phyloP scores from a whole-genome alignment of 1,139 yeast genomes.

The Geotrichum aggregatum region DNA sequence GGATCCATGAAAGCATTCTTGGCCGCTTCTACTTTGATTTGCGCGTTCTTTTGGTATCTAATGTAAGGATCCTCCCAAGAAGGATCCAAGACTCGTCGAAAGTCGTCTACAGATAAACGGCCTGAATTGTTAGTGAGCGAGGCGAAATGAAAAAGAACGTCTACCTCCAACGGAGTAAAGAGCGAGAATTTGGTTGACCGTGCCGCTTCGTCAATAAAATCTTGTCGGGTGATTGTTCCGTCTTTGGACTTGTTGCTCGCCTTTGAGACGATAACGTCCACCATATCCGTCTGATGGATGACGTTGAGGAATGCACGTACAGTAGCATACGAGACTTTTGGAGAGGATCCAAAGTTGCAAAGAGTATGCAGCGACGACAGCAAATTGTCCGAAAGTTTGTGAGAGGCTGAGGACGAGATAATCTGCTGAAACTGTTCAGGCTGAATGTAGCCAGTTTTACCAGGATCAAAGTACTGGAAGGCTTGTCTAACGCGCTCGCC shows the following conservation, averaged over 20 bases:
- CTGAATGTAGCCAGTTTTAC: constrained; percentile 40
- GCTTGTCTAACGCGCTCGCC: constrained; percentile 48
- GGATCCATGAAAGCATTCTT: constrained; percentile 42
- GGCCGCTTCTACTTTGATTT: constrained; percentile 40
- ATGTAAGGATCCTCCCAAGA: constrained; percentile 42
- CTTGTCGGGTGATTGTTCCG: constrained; percentile 40
- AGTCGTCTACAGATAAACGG: constrained; percentile 39
- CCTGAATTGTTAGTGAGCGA: constrained; percentile 37
- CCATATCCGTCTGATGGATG: constrained; percentile 42
- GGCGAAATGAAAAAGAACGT: constrained; percentile 44
- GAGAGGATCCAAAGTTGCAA: constrained; percentile 35
- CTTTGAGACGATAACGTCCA: constrained; percentile 39
- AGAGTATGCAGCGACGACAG: constrained; percentile 40
- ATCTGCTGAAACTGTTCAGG: constrained; percentile 44
- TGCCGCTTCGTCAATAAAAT: constrained; percentile 43
- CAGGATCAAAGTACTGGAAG: constrained; percentile 39
- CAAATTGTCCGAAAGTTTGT: constrained; percentile 43
- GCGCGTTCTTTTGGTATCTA: constrained; percentile 36
- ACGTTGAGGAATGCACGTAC: constrained; percentile 45
- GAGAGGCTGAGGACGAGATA: constrained; percentile 40
- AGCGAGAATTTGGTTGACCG: constrained; percentile 41
- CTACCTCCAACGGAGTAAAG: constrained; percentile 45
- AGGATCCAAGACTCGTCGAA: constrained; percentile 44
- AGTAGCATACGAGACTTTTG: constrained; percentile 43
- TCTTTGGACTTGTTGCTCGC: constrained; percentile 34